phyloP scores from a whole-genome alignment of 2,329 filamentous ascomycete species.

The Phialophora expanda region DNA sequence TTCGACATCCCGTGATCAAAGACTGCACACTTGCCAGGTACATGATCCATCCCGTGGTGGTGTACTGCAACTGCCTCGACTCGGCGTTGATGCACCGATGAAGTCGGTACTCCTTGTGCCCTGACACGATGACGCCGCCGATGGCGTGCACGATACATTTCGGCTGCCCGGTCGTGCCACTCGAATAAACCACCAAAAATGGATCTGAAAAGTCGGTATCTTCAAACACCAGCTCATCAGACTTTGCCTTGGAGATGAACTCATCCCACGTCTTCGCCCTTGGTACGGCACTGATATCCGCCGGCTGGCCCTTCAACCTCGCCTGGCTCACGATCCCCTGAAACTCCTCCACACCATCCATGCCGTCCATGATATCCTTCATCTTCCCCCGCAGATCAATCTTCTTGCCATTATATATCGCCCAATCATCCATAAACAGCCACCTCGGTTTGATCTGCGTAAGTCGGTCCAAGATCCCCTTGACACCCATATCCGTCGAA shows the following conservation, averaged over 20 bases:
- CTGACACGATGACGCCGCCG: constrained; percentile 47
- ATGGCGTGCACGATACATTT: constrained; percentile 82
- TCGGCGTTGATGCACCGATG: constrained; percentile 56
- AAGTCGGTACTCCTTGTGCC: constrained; percentile 64
- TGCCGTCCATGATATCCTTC: constrained; percentile 65
- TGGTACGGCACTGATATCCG: constrained; percentile 63
- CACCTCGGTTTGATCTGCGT: constrained; percentile 76
- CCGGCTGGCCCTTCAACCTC: constrained; percentile 62
- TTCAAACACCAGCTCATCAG: constrained; percentile 44
- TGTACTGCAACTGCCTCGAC: constrained; percentile 62
- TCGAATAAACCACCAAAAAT: constrained; percentile 76
- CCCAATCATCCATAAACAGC: constrained; percentile 82
- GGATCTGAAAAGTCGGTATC: constrained; percentile 72
- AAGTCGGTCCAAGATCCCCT: constrained; percentile 75
- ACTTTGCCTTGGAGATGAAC: constrained; percentile 46
- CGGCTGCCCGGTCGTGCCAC: constrained; percentile 80
- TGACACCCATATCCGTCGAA: constrained; percentile 82
- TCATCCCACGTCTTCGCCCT: constrained; percentile 48
- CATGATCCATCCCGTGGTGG: constrained; percentile 88
- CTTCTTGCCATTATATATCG: constrained; percentile 78
- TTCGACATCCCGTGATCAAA: constrained; percentile 65
- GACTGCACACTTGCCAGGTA: constrained; percentile 64
- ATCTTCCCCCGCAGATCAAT: constrained; percentile 77
- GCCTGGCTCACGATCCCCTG: constrained; percentile 68
- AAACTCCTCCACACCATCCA: constrained; percentile 67